Percentiles rank a stretch among this genome's conserved stretches.
phyloP scores from a whole-genome alignment of 2,329 filamentous ascomycete genomes.

The Aureobasidium sp. region DNA sequence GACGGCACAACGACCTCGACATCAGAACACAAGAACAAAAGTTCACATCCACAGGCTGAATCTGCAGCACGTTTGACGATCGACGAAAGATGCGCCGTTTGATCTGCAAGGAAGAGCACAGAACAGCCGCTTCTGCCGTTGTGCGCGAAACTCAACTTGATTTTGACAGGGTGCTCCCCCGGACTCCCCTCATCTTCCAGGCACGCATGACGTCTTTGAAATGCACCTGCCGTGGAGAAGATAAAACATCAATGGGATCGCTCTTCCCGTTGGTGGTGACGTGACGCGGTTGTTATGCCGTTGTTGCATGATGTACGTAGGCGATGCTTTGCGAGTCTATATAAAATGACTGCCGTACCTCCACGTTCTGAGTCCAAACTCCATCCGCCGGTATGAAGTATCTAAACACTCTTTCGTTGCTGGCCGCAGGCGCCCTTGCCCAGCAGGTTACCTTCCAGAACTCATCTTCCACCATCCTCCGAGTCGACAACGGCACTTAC shows the following conservation, averaged over 20 bases:
- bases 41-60: neutral
- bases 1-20: neutral
- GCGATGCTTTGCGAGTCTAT: neutral
- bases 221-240: neutral
- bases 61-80: neutral
- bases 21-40: neutral
- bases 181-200: neutral
- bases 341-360: neutral
- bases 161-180: slow-evolving; percentile 4
- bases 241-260: neutral
- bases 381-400: slow-evolving; percentile 8
- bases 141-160: neutral
- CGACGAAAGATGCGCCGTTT: neutral
- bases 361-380: too few species aligned
- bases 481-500: slow-evolving; percentile 40
- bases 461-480: slow-evolving; percentile 27
- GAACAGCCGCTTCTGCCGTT: neutral
- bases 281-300: neutral
- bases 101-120: slow-evolving; percentile 3
- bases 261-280: neutral
- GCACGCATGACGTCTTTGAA: neutral
- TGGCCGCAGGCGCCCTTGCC: slow-evolving; percentile 10
- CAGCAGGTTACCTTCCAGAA: slow-evolving; percentile 21
- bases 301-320: neutral
- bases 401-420: neutral